These are phyloP conservation scores for Henckelia pumila DNA, from an alignment of 257 asterid genomes.

Conservation along the genomic window DNA sequence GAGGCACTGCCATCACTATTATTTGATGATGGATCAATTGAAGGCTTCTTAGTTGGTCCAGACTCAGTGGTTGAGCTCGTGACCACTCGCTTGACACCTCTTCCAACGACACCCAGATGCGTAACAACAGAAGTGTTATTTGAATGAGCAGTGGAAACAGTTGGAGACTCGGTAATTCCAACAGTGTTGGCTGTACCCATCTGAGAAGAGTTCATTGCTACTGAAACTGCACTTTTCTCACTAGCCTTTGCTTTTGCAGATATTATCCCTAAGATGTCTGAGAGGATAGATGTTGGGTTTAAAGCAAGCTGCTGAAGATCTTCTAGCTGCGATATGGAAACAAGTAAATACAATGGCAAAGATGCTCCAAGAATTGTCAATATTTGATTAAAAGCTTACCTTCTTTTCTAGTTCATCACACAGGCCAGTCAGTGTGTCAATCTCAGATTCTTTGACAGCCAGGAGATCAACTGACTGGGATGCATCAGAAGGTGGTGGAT, in stretches of 20 bases:
- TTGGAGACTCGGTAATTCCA: constrained; percentile 48
- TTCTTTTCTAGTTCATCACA: constrained; percentile 81
- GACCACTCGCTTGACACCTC: constrained; percentile 89
- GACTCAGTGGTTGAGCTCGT: constrained; percentile 50
- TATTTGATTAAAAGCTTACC: constrained; percentile 36
- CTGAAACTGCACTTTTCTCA: constrained; percentile 37
- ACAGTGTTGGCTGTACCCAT: constrained; percentile 35
- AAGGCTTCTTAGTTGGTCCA: constrained; percentile 57
- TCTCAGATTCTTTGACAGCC: constrained; percentile 59
- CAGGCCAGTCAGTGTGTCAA: constrained; percentile 64
- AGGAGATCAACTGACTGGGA: constrained; percentile 38
- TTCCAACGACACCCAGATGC: constrained; percentile 91
- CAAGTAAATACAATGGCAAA: constrained; percentile 6
- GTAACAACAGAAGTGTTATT: constrained; percentile 61
- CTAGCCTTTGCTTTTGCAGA: constrained; percentile 55
- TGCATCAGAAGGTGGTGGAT: constrained; percentile 41
- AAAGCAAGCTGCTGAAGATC: constrained; percentile 80
- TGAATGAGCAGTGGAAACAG: constrained; percentile 69
- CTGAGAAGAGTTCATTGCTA: constrained; percentile 53
- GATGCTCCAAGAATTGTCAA: constrained; percentile 1
- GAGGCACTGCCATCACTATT: constrained; percentile 42
- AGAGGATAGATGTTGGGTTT: constrained; percentile 67
- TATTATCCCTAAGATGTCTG: constrained; percentile 58
- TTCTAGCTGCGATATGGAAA: constrained; percentile 64
- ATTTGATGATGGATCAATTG: constrained; percentile 48